Base-by-base conservation (phyloP, 108 stramenopile genomes). In the Chaetoceros tenuissimus region DNA sequence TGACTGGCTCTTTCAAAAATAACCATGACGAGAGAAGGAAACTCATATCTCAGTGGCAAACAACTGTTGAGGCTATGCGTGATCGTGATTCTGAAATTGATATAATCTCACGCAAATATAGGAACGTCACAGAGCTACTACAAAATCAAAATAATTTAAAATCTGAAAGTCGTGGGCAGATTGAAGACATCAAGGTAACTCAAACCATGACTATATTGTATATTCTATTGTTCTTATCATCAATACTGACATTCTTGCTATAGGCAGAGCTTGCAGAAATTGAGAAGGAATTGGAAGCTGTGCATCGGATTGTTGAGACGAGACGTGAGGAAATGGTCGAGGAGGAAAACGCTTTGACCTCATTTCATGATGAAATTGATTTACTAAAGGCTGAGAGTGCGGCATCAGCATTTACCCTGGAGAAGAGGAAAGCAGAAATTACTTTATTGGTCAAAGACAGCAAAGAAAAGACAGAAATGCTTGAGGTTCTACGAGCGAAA, bases 31-130 rank as follows among this genome's bases (percentile, higher is more conserved):
- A 94, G 73, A 68, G 92, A 28, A 80, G 82, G 50, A 55, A 75
- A 46, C 74, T 91, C 23, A 64, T 94, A 23, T 55, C 63, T 45
- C 84, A 90, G 64, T 89, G 87, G 92, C 81, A 89, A 66, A 81
- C 79, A 31, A 79, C 87, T 1, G 72, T 94, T 45, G 75, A 71
- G 19, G 67, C 73, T 20, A 84, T 88, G 74, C 72, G 74, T 57
- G 57, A 65, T 18, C 75, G 92, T 27, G 92, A 94, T 63, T 47
- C 60, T 30, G 85, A 86, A 2, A 89, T 94, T 40, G 65, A 72
- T 34, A 62, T 66, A 22, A 31, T 73, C 8, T 69, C 79, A 7
- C 63, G 76, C 52, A 29, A 62, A 43, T 82, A 48, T 49, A 79
- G 67, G 20, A 54, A 3, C 10, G 76, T 49, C 27, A 64, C 59